A percentile compares a stretch with the other conserved stretches of the same genome.
These are phyloP conservation scores for Rhodosporidiobolus sp. DNA, from an alignment of 768 basidiomycete species.

Conservation along the genomic window DNA sequence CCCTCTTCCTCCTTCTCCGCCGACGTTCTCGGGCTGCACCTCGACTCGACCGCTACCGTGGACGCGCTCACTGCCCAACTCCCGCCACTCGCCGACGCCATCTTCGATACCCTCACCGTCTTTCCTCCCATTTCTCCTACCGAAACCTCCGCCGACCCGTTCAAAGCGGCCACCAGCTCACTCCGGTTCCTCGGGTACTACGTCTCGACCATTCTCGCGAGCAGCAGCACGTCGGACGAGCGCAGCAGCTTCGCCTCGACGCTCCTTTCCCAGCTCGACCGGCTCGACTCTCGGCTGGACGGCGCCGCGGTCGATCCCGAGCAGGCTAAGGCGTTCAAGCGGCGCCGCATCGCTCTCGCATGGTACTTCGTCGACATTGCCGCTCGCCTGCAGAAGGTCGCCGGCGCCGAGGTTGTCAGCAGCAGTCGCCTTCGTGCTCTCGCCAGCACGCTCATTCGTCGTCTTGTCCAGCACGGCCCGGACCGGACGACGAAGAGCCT, in stretches of 20 bases:
- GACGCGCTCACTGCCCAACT: conserved; percentile 52
- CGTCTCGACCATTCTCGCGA: conserved; percentile 54
- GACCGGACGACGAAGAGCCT: conserved; percentile 54
- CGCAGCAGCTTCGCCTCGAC: conserved; percentile 46
- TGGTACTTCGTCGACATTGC: conserved; percentile 68
- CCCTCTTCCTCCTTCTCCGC: conserved; percentile 47
- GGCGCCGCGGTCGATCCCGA: conserved; percentile 49
- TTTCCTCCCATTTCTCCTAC: neutral
- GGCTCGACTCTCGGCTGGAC: conserved; percentile 49
- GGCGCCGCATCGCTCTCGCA: conserved; percentile 53
- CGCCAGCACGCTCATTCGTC: conserved; percentile 53
- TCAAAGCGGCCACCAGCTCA: conserved; percentile 46
- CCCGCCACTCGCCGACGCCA: conserved; percentile 52
- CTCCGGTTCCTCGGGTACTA: conserved; percentile 54
- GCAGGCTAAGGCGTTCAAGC: conserved; percentile 49
- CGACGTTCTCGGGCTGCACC: conserved; percentile 45
- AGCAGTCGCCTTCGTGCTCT: neutral
- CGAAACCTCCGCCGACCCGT: neutral
- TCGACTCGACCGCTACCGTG: conserved; percentile 52
- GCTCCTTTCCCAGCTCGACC: conserved; percentile 51
- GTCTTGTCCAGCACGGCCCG: conserved; percentile 60
- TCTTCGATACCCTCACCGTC: conserved; percentile 56
- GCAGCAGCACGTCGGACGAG: conserved; percentile 36
- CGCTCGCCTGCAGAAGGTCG: conserved; percentile 49
- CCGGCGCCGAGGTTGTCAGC: neutral